Evolutionary conservation across 257 asterid genomes (phyloP).

Genomic region (Datura wrightii): DNA sequence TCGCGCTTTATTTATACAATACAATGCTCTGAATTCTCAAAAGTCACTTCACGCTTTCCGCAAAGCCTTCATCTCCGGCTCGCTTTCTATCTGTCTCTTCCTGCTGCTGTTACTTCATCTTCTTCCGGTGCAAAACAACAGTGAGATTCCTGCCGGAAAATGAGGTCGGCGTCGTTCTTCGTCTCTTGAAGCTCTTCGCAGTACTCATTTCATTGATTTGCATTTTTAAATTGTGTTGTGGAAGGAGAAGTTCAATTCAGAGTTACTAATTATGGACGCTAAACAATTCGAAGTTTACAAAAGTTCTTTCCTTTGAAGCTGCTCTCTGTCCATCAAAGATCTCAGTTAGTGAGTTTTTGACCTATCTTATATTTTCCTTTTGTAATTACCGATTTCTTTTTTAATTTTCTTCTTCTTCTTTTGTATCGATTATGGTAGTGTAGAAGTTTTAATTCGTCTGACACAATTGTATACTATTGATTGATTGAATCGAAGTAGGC

Average conservation of each 20-base stretch:
- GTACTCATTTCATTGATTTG: neutral
- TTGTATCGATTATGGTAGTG: neutral
- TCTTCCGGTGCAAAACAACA: neutral
- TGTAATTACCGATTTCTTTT: neutral
- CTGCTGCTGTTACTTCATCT: too few relatives aligned
- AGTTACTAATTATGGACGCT: slow-evolving; percentile 58
- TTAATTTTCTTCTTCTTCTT: too few relatives aligned
- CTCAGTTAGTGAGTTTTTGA: neutral
- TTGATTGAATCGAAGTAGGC: neutral
- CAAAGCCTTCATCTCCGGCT: slow-evolving; percentile 6
- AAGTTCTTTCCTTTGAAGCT: slow-evolving; percentile 49
- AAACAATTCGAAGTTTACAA: slow-evolving; percentile 61
- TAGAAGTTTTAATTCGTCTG: neutral
- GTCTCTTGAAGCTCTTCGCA: slow-evolving; percentile 15
- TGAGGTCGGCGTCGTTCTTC: slow-evolving; percentile 17
- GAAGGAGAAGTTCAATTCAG: neutral
- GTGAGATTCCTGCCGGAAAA: neutral
- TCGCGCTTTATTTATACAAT: slow-evolving; percentile 26
- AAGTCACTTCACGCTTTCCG: slow-evolving; percentile 24
- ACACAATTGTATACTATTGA: neutral
- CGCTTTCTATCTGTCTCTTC: neutral
- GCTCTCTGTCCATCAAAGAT: neutral
- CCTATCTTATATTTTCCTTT: neutral
- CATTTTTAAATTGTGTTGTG: neutral
- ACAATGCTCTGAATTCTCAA: neutral